phyloP scores from a whole-genome alignment of 495 filamentous ascomycete species.

The Astrothelium subdiscretum region DNA sequence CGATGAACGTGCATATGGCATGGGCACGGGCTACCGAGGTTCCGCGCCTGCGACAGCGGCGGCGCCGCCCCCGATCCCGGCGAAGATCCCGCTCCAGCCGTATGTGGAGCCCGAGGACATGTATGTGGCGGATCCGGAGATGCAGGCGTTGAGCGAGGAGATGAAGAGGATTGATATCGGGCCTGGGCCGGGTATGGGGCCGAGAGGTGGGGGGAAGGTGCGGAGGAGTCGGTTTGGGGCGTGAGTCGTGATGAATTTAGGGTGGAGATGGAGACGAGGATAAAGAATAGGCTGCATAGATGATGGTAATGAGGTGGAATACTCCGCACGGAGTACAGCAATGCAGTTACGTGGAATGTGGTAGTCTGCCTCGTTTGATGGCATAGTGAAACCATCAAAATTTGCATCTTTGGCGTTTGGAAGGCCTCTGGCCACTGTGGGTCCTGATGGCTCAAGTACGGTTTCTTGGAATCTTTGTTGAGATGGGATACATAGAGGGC shows the following conservation, averaged over 20 bases:
- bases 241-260: background rate
- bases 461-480: too few species aligned
- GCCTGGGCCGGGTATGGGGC: constrained; percentile 10
- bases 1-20: too few species aligned
- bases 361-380: too few species aligned
- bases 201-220: constrained; percentile 4
- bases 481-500: too few species aligned
- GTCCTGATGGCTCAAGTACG: too few species aligned
- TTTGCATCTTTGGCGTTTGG: background rate
- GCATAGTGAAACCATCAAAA: too few species aligned
- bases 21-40: background rate
- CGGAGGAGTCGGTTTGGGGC: background rate
- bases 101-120: constrained; percentile 8
- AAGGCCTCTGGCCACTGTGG: too few species aligned
- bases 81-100: constrained; percentile 52
- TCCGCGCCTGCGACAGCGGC: too few species aligned
- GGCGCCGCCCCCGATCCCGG: constrained; percentile 54
- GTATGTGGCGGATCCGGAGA: constrained; percentile 21
- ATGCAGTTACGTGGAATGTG: background rate
- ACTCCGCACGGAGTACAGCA: background rate
- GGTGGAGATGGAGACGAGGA: background rate
- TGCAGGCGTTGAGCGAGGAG: constrained; percentile 63
- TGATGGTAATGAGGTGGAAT: background rate
- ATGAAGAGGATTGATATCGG: constrained; percentile 78
- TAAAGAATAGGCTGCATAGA: too few species aligned